Evolutionary conservation across 2,329 filamentous ascomycete genomes (phyloP), one percentile per base, ranked within the genome.

Genomic region (Venturia effusa): DNA sequence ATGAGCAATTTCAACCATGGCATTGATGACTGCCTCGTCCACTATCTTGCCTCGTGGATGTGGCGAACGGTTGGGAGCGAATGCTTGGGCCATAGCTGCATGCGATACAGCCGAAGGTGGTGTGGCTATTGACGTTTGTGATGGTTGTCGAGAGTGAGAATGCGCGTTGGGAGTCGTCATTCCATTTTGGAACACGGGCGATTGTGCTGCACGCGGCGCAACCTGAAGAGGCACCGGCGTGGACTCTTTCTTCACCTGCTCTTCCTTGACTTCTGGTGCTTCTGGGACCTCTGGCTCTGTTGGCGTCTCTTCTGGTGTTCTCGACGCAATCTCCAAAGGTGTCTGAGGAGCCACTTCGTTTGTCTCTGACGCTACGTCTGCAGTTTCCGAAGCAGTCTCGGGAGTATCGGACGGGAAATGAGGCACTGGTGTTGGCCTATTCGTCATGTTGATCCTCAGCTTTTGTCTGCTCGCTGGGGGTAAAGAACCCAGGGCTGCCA

Each of bases 401-500:
- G 72, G 71, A 22, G 68, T 69, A 59, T 71, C 69, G 62, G 74
- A 78, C 64, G 72, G 72, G 65, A 78, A 65, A 39, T 74, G 69
- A 32, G 74, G 74, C 63, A 78, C 76, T 61, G 76, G 74, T 27
- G 74, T 73, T 57, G 74, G 75, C 61, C 79, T 76, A 37, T 73
- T 72, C 70, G 79, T 82, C 65, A 81, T 73, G 68, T 81, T 79
- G 66, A 79, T 78, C 76, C 85, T 84, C 68, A 86, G 79, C 72
- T 84, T 82, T 59, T 81, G 76, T 22, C 51, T 54, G 27, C 27
- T 34, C 51, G 19, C 51, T 27, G 81, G 81, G 15, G 92, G 92
- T 68, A 86, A 80, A 63, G 86, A 82, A 48, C 92, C 92, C 64
- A 96, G 78, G 32, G 92, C 87, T 62, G 86, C 87, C 92, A 96